Percentiles rank a stretch among this genome's conserved stretches.
These are phyloP conservation scores for Colletotrichum liaoningense DNA, from an alignment of 2,329 filamentous ascomycete genomes.

Conservation along the genomic window DNA sequence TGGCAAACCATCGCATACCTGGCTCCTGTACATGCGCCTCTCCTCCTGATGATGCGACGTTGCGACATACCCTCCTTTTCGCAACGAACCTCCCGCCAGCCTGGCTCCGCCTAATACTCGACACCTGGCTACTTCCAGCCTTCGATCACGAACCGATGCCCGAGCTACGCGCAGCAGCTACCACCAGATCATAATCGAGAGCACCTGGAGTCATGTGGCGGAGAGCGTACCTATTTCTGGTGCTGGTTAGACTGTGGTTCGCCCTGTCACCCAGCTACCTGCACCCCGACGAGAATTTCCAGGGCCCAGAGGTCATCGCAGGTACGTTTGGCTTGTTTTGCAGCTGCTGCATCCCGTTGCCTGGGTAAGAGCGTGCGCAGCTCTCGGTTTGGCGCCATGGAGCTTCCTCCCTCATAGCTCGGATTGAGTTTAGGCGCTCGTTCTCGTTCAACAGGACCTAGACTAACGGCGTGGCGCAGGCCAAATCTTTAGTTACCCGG, in stretches of 20 bases:
- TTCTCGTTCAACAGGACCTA: slow-evolving; percentile 32
- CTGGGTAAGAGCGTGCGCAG: background rate
- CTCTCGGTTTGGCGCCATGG: background rate
- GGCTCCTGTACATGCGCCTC: slow-evolving; percentile 20
- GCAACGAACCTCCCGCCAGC: slow-evolving; percentile 8
- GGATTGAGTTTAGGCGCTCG: slow-evolving; percentile 22
- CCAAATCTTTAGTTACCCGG: slow-evolving; percentile 91
- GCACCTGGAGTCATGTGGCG: slow-evolving; percentile 78
- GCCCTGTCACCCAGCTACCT: slow-evolving; percentile 95
- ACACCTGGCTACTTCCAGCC: background rate
- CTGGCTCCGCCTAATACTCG: slow-evolving; percentile 7
- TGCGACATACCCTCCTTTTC: slow-evolving; percentile 20
- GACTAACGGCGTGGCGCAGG: slow-evolving; percentile 62
- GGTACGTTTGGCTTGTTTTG: slow-evolving; percentile 68
- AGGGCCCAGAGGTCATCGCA: slow-evolving; percentile 96
- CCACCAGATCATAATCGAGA: slow-evolving; percentile 25
- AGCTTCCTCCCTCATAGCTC: slow-evolving; percentile 26
- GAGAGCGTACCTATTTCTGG: slow-evolving; percentile 85
- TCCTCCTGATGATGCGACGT: slow-evolving; percentile 34
- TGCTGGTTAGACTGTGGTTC: slow-evolving; percentile 92
- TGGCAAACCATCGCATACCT: slow-evolving; percentile 13
- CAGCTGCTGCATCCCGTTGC: background rate
- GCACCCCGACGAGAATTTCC: slow-evolving; percentile 98
- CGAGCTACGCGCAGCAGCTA: slow-evolving; percentile 36
- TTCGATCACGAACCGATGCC: slow-evolving; percentile 37